Percentiles rank a stretch among this genome's conserved stretches.
phyloP scores from a whole-genome alignment of 192 early-diverging fungal species.

The Podila epicladia region DNA sequence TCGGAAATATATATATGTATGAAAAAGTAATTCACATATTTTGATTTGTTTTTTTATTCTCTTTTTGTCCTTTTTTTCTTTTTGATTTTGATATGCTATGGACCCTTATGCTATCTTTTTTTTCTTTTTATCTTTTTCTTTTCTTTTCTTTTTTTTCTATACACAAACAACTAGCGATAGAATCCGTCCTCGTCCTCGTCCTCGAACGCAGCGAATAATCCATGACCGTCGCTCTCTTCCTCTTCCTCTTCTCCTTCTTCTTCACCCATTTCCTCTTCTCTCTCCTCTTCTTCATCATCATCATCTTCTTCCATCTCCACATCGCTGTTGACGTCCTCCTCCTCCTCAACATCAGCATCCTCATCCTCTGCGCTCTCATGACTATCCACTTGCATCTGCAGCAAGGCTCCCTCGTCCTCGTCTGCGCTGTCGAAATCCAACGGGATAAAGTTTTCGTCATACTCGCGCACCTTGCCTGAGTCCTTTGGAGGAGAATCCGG shows the following conservation, averaged over 20 bases:
- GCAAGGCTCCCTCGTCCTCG: background rate
- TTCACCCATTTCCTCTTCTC: background rate
- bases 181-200: too few species aligned
- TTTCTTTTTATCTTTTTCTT: too few species aligned
- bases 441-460: constrained; percentile 50
- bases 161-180: too few species aligned
- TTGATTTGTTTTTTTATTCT: too few species aligned
- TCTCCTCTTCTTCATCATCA: constrained; percentile 7
- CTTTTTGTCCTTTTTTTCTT: too few species aligned
- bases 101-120: too few species aligned
- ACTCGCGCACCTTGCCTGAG: background rate
- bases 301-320: constrained; percentile 16
- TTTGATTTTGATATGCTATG: too few species aligned
- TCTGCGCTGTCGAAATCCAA: constrained; percentile 27
- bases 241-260: background rate
- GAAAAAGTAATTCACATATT: too few species aligned
- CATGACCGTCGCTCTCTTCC: background rate
- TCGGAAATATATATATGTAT: too few species aligned
- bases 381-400: background rate
- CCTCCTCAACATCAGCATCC: background rate
- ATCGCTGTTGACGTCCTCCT: constrained; percentile 2
- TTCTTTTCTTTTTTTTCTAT: too few species aligned
- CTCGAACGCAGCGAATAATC: too few species aligned
- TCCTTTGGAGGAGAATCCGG: background rate
- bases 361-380: constrained; percentile 1